These are phyloP conservation scores for Conringia planisiliqua DNA, from an alignment of 345 rosid genomes.

Conservation along the genomic window DNA sequence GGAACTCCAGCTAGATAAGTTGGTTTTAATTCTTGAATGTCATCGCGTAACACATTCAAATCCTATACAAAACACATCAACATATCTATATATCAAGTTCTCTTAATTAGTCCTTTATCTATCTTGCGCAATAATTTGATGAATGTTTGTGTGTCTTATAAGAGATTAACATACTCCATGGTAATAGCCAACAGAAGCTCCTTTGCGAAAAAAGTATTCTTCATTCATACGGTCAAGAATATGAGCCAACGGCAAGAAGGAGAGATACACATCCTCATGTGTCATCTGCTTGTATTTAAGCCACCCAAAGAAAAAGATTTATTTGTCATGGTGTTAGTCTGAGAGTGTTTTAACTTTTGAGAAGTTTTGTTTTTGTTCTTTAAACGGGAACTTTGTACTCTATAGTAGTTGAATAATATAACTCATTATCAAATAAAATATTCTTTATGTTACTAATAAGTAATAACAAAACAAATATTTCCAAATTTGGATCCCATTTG, in stretches of 20 bases:
- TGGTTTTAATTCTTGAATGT: slow-evolving; percentile 80
- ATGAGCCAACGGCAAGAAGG: slow-evolving; percentile 95
- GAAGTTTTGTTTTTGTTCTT: background rate
- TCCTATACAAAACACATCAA: slow-evolving; percentile 41
- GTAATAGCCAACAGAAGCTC: slow-evolving; percentile 94
- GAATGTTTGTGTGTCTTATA: background rate
- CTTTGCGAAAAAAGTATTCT: slow-evolving; percentile 79
- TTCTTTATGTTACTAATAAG: background rate
- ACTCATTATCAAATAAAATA: background rate
- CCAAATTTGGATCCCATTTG: background rate
- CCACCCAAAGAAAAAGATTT: background rate
- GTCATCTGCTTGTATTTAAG: slow-evolving; percentile 58
- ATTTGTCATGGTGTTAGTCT: background rate
- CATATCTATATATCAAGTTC: background rate
- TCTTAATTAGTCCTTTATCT: background rate
- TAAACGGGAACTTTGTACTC: background rate
- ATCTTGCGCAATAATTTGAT: background rate
- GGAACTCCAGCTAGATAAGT: slow-evolving; percentile 94
- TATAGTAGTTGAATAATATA: background rate
- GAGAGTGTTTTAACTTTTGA: background rate
- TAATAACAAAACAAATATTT: background rate
- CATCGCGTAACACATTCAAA: slow-evolving; percentile 79
- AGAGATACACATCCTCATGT: slow-evolving; percentile 76
- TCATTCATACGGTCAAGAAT: slow-evolving; percentile 81
- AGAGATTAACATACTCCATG: slow-evolving; percentile 66